Evolutionary conservation across 2,329 filamentous ascomycete species (phyloP).

Genomic region (Aplosporella prunicola): DNA sequence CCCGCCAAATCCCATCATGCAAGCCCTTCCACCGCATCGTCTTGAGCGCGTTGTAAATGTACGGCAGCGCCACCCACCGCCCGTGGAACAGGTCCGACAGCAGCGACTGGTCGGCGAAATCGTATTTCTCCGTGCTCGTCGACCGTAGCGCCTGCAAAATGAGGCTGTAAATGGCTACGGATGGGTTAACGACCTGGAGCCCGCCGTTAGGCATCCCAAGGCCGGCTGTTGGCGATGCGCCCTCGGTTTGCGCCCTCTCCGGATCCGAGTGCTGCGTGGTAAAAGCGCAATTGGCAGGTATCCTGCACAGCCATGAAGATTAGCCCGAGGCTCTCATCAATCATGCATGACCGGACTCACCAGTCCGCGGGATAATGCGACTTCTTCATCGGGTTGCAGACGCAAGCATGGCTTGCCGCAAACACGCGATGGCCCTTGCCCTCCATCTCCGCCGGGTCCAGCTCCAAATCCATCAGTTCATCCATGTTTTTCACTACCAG

Average conservation of each 20-base stretch:
- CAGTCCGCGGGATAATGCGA: constrained; percentile 70
- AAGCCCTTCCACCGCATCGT: constrained; percentile 48
- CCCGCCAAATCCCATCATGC: constrained; percentile 51
- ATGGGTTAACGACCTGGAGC: constrained; percentile 52
- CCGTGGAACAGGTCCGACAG: constrained; percentile 49
- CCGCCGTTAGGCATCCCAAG: constrained; percentile 52
- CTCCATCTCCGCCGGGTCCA: constrained; percentile 49
- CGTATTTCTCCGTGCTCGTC: constrained; percentile 40
- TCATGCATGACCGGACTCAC: constrained; percentile 27
- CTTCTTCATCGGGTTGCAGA: constrained; percentile 74
- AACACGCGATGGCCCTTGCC: constrained; percentile 59
- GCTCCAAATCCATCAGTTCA: constrained; percentile 73
- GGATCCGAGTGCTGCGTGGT: constrained; percentile 47
- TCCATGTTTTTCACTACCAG: constrained; percentile 78
- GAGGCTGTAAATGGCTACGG: constrained; percentile 41
- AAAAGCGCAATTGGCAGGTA: constrained; percentile 52
- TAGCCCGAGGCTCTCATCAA: background rate
- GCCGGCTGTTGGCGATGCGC: constrained; percentile 41
- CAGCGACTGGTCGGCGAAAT: constrained; percentile 52
- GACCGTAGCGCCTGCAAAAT: constrained; percentile 41
- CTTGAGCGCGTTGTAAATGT: constrained; percentile 53
- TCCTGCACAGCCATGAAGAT: constrained; percentile 20
- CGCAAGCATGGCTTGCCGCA: constrained; percentile 74
- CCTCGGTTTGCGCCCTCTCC: constrained; percentile 41
- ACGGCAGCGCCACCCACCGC: constrained; percentile 50